Base-by-base conservation (phyloP, 352 stramenopile genomes). In the Albugo laibachii region DNA sequence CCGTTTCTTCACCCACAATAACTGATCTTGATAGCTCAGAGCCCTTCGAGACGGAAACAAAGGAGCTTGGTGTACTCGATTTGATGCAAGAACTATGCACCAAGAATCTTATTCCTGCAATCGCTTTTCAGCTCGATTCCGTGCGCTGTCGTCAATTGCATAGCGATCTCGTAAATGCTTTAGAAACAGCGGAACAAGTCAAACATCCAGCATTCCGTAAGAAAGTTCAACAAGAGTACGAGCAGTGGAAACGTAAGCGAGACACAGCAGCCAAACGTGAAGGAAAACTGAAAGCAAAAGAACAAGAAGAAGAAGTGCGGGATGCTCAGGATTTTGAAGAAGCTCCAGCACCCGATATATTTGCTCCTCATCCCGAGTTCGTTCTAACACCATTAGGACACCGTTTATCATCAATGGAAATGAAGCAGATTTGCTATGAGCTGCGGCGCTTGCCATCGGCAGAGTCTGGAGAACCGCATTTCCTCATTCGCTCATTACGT, bases 291-390 rank as follows among this genome's bases (percentile, higher is more conserved):
- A 89, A 95, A 59, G 77, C 85, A 15, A 94, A 95, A 56, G 88
- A 97, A 41, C 81, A 84, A 48, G 77, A 89, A 56, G 77, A 89
- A 14, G 65, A 82, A 13, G 74, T 79, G 41, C 77, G 77, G 36
- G 77, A 89, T 55, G 53, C 72, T 14, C 77, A 89, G 47, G 77
- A 71, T 11, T 89, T 89, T 35, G 74, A 89, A 48, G 77, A 89
- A 47, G 78, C 75, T 36, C 67, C 73, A 14, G 69, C 74, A 50
- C 77, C 77, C 53, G 93, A 98, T 65, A 96, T 96, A 36, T 96
- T 95, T 38, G 86, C 91, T 5, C 94, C 94, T 13, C 94, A 98
- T 59, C 92, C 95, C n/a, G 94, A 98, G 52, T 98, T 97, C 51
- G 92, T 98, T 46, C 65, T 98, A 31, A 92, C 92, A 24, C 70